A percentile compares a stretch with the other conserved stretches of the same genome.
These are phyloP conservation scores for Waltiozyma sp. DNA, from an alignment of 1,139 yeast genomes.

Conservation along the genomic window DNA sequence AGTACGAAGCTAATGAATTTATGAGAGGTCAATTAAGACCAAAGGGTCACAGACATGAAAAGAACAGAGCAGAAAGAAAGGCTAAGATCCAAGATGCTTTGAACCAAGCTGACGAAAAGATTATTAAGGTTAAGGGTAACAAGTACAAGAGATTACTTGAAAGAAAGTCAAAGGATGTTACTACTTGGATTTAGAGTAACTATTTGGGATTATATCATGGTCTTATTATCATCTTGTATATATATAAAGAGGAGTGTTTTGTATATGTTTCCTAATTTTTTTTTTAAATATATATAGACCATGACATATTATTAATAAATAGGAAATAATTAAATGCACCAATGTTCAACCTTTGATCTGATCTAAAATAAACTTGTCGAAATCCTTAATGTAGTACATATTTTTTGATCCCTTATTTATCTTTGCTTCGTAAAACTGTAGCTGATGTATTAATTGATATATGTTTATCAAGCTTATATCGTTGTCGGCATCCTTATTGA, in stretches of 20 bases:
- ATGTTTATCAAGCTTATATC: conserved; percentile 1
- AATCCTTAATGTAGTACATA: not conserved
- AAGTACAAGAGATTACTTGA: conserved; percentile 16
- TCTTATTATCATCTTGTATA: not conserved
- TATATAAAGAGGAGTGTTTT: not conserved
- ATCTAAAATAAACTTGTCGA: not conserved
- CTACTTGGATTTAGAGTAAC: conserved; percentile 11
- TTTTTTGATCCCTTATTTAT: not conserved
- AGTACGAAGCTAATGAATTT: conserved; percentile 57
- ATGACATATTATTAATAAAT: too few species aligned
- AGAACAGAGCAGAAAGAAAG: conserved; percentile 52
- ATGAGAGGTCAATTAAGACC: conserved; percentile 72
- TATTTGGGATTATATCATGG: not conserved
- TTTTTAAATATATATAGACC: too few species aligned
- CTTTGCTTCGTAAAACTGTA: conserved; percentile 1
- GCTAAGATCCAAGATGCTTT: conserved; percentile 57
- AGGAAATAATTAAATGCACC: not conserved
- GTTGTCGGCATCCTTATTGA: conserved; percentile 4
- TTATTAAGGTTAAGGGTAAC: conserved; percentile 26
- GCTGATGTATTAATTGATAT: conserved; percentile 2
- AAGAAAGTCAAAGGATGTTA: conserved; percentile 11
- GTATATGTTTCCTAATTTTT: too few species aligned
- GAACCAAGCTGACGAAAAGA: conserved; percentile 60
- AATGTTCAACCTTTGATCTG: not conserved
- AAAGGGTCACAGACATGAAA: conserved; percentile 75